phyloP scores from a whole-genome alignment of 768 basidiomycete genomes.

The Coprinopsis cinerea region DNA sequence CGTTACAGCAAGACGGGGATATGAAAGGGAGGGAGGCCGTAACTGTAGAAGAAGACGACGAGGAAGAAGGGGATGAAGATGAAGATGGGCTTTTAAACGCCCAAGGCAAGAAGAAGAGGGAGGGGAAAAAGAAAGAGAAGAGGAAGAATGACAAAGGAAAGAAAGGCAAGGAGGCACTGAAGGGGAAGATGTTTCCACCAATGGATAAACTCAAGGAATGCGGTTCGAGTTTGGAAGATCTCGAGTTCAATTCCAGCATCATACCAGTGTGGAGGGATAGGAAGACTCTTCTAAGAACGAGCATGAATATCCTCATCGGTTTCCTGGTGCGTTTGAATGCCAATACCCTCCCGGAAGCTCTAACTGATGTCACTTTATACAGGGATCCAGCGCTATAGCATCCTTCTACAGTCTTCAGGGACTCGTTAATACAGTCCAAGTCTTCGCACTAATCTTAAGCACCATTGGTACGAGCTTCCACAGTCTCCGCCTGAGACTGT shows the following conservation, averaged over 20 bases:
- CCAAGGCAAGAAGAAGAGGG: too few species aligned
- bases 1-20: too few species aligned
- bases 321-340: slow-evolving; percentile 38
- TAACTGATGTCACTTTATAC: not conserved
- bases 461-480: slow-evolving; percentile 45
- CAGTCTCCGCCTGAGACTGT: not conserved
- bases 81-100: too few species aligned
- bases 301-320: slow-evolving; percentile 45
- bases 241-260: slow-evolving; percentile 48
- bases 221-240: slow-evolving; percentile 47
- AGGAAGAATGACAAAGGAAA: not conserved
- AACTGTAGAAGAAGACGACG: too few species aligned
- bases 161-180: too few species aligned
- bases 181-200: slow-evolving; percentile 69
- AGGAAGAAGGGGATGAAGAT: too few species aligned
- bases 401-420: slow-evolving; percentile 69
- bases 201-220: slow-evolving; percentile 48
- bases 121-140: slow-evolving; percentile 9
- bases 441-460: slow-evolving; percentile 64
- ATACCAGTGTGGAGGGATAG: slow-evolving; percentile 52
- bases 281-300: slow-evolving; percentile 41
- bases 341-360: not conserved
- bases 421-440: slow-evolving; percentile 60
- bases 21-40: too few species aligned
- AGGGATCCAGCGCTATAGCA: slow-evolving; percentile 69